These are phyloP conservation scores for Plasmodium coatneyi DNA, from an alignment of 169 alveolate genomes.

Conservation along the genomic window DNA sequence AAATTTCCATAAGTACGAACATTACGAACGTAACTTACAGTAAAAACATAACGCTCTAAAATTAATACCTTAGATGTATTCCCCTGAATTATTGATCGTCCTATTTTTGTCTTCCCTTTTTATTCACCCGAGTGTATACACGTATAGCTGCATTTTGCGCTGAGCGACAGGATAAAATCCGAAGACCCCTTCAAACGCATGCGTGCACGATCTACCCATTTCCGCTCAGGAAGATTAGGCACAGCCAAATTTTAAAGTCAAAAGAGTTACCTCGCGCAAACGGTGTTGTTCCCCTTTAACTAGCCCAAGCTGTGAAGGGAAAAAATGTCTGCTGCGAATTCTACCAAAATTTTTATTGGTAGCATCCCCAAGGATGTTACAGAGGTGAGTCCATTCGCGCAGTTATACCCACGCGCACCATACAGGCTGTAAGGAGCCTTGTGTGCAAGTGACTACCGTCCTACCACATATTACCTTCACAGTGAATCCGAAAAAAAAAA, in stretches of 20 bases:
- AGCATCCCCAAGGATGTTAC: slow-evolving; percentile 80
- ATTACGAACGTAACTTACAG: background rate
- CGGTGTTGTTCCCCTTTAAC: background rate
- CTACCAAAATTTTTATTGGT: slow-evolving; percentile 80
- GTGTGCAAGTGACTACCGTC: background rate
- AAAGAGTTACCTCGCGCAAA: background rate
- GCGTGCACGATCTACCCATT: background rate
- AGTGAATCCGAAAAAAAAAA: background rate
- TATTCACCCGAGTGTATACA: background rate
- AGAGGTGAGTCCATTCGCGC: slow-evolving; percentile 71
- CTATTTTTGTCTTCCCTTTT: no score
- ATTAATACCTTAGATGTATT: background rate
- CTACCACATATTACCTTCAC: background rate
- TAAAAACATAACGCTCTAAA: background rate
- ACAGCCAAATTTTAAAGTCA: background rate
- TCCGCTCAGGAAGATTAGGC: background rate
- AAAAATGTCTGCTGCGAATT: slow-evolving; percentile 55
- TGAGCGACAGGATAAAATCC: background rate
- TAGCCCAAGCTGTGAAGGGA: background rate
- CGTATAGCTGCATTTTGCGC: background rate
- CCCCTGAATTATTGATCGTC: background rate
- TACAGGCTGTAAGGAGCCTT: no score
- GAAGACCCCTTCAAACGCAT: background rate
- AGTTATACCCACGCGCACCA: background rate
- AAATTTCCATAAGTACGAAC: background rate